phyloP scores from a whole-genome alignment of 805 yeast species.

The Maudiozyma turicensis region DNA sequence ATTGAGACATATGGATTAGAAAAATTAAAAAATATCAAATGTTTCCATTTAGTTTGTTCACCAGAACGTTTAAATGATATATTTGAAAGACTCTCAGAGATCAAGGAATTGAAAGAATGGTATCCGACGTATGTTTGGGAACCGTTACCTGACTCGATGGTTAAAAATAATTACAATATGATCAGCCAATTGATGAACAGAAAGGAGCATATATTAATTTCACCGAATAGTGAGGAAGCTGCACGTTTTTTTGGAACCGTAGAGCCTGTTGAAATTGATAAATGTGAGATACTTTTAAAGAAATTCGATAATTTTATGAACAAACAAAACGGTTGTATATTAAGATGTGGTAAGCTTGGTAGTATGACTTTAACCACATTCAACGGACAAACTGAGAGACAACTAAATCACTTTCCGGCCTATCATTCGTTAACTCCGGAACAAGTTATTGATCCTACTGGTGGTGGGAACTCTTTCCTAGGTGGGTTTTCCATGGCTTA shows the following conservation, averaged over 20 bases:
- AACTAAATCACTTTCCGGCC: constrained; percentile 50
- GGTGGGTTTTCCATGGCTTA: constrained; percentile 70
- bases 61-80: constrained; percentile 49
- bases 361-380: constrained; percentile 35
- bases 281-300: constrained; percentile 36
- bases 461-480: constrained; percentile 86
- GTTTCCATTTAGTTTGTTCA: constrained; percentile 69
- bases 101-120: neutral
- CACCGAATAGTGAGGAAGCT: constrained; percentile 84
- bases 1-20: constrained; percentile 24
- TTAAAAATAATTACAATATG: constrained; percentile 36
- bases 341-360: constrained; percentile 74
- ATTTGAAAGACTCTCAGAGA: constrained; percentile 25
- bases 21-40: constrained; percentile 26
- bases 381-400: neutral
- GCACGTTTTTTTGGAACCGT: constrained; percentile 47
- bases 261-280: constrained; percentile 33
- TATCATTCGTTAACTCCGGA: constrained; percentile 43
- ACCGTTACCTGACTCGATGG: constrained; percentile 74
- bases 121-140: constrained; percentile 52
- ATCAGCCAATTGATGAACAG: constrained; percentile 12
- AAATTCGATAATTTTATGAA: constrained; percentile 35
- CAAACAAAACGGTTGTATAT: constrained; percentile 31
- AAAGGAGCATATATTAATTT: constrained; percentile 29
- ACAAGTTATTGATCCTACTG: constrained; percentile 78